Conservation (phyloP, 495 filamentous ascomycete species). For the Aspergillus haitiensis region DNA sequence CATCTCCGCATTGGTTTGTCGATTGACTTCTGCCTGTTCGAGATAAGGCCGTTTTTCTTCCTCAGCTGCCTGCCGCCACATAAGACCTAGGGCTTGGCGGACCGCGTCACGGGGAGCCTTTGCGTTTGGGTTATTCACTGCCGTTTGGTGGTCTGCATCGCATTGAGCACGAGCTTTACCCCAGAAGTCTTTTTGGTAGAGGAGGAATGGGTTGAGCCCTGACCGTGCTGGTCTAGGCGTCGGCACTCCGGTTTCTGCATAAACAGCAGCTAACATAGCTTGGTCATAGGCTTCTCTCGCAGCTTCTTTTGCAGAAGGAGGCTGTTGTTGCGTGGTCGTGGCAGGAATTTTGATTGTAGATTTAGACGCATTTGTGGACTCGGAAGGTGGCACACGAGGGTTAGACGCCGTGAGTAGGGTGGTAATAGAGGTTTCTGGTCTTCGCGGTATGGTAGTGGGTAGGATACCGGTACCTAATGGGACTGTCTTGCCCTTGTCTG, state of each 20-base stretch:
- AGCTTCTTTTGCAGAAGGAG: constrained; percentile 46
- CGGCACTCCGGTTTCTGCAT: constrained; percentile 67
- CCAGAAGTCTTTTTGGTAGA: constrained; percentile 75
- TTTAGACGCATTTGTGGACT: not conserved
- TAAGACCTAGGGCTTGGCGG: constrained; percentile 74
- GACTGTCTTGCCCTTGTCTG: constrained; percentile 50
- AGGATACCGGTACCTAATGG: constrained; percentile 6
- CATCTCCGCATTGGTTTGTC: constrained; percentile 58
- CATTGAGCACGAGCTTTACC: constrained; percentile 68
- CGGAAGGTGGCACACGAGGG: not conserved
- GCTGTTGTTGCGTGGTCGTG: constrained; percentile 21
- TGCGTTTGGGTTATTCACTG: constrained; percentile 64
- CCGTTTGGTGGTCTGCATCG: constrained; percentile 62
- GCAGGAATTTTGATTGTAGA: constrained; percentile 4
- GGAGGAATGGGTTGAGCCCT: constrained; percentile 69
- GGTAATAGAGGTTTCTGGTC: constrained; percentile 14
- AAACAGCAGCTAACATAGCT: constrained; percentile 67
- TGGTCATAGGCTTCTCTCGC: constrained; percentile 69
- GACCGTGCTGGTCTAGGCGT: constrained; percentile 68
- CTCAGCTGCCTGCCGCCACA: constrained; percentile 77
- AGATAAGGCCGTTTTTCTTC: constrained; percentile 73
- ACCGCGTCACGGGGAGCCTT: constrained; percentile 73
- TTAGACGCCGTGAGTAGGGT: constrained; percentile 9
- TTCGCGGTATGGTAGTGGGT: constrained; percentile 12
- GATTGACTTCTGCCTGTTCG: constrained; percentile 67